Base-by-base conservation (phyloP, 2,329 filamentous ascomycete species). In the Biscogniauxia mediterranea region DNA sequence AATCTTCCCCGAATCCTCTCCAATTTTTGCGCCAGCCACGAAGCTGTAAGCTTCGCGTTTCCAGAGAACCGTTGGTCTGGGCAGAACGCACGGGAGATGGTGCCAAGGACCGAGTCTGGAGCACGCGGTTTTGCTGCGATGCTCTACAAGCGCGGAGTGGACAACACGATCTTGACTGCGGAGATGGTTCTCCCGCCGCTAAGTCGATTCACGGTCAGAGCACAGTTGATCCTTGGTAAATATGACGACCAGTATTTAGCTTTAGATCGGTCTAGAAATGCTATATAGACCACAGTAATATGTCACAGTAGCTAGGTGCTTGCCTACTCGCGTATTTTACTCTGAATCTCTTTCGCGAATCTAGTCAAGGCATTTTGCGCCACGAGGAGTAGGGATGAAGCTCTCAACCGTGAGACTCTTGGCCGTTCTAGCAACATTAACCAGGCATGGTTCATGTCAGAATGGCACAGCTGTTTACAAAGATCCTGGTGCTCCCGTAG, bases 401-500 rank as follows among this genome's bases (percentile, higher is more conserved):
- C 49, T 54, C 46, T 64, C 64, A 9, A 59, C 65, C 23, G 60
- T 59, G 21, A 28, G 66, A 5, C 53, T 54, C 28, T n/a, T 69
- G 20, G 60, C 62, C 32, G 53, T 64, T 17, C 64, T 71, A 4
- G 60, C 63, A 54, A 61, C 63, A 46, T 50, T 66, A 32, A 52
- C 55, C n/a, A 63, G 61, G 9, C 62, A 64, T 8, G 61, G 52
- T 9, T 55, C 62, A 5, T 63, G 62, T 17, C 64, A 69, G 56
- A 64, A 55, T 8, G 64, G 50, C 23, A 56, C 57, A n/a, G 61
- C 81, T 2, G 64, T 84, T 51, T 91, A 90, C 80, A 90, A 89
- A 71, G 79, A 91, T 70, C 77, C 87, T 5, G 79, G 79, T 59
- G 84, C 86, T 5, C 77, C 85, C 7, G 78, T 91, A 15, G 85